Evolutionary conservation across 176 grass and related monocot genomes (phyloP).

Genomic region (Stipa capillata): DNA sequence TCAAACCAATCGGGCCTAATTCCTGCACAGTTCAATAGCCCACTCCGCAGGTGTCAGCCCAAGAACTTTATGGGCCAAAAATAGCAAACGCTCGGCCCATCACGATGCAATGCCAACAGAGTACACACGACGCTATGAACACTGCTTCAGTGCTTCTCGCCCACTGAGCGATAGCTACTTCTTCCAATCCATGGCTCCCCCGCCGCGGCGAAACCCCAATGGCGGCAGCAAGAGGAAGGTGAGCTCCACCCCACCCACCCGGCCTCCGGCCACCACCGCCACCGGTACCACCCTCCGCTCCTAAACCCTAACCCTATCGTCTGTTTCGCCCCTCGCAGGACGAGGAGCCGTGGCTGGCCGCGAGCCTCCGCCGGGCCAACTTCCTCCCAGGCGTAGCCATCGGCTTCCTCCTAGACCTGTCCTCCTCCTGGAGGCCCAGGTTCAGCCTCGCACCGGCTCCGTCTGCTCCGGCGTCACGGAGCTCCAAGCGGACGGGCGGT

Average conservation of each 20-base stretch:
- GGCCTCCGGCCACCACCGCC: background rate
- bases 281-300: background rate
- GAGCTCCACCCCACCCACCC: background rate
- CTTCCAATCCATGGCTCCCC: constrained; percentile 32
- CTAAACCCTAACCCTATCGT: background rate
- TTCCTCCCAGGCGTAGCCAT: constrained; percentile 68
- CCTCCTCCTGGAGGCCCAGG: constrained; percentile 34
- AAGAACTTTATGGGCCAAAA: too few relatives aligned
- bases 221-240: constrained; percentile 25
- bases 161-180: background rate
- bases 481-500: constrained; percentile 25
- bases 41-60: too few relatives aligned
- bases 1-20: too few relatives aligned
- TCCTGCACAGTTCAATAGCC: too few relatives aligned
- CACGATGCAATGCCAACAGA: too few relatives aligned
- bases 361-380: constrained; percentile 52
- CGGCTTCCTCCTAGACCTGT: constrained; percentile 59
- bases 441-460: constrained; percentile 17
- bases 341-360: constrained; percentile 83
- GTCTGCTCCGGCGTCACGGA: constrained; percentile 15
- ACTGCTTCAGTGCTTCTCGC: too few relatives aligned
- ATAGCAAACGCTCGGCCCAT: background rate
- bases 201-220: constrained; percentile 31
- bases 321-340: constrained; percentile 1
- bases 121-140: too few relatives aligned